Base-by-base conservation (phyloP, 208 protist species). In the Acanthamoeba culbertsoni region DNA sequence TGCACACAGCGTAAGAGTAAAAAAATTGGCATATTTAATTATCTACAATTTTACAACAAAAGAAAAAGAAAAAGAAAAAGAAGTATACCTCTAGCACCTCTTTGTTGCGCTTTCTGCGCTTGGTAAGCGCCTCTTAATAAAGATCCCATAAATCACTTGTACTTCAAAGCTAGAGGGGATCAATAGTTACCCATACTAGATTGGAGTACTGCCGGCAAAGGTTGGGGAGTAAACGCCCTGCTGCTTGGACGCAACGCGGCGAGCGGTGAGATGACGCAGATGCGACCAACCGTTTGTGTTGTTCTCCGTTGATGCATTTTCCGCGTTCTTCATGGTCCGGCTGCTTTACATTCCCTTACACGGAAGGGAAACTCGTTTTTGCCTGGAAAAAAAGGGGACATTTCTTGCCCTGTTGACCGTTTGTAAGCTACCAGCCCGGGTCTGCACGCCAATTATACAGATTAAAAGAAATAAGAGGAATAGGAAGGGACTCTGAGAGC, bases 341-440 rank as follows among this genome's bases (percentile, higher is more conserved):
- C n/a, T n/a, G n/a, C n/a, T n/a, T n/a, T n/a, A n/a, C n/a, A n/a
- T n/a, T n/a, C n/a, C n/a, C n/a, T n/a, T 62, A 0, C 16, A n/a
- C 23, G 7, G 12, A 20, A 62, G 18, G 18, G 55, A 31, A 33
- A n/a, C 0, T 31, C 26, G 31, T 20, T 23, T 12, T 23, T 12
- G 51, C 18, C 51, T 57, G 2, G 51, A 57, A 57, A 23, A 57
- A 57, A 12, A 23, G 51, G 51, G n/a, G n/a, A n/a, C n/a, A n/a
- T n/a, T n/a, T n/a, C n/a, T n/a, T n/a, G n/a, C n/a, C n/a, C n/a
- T 68, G 59, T 68, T 68, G 59, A 68, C 59, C 59, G 59, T 68
- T 68, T 68, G 59, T 68, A 33, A 26, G 59, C 31, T 35, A n/a
- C 10, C 26, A 33, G n/a, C 26, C 59, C 5, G 10, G 31, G 28